A percentile compares a stretch with the other conserved stretches of the same genome.
phyloP scores from a whole-genome alignment of 495 filamentous ascomycete genomes.

The Tuber aestivum region DNA sequence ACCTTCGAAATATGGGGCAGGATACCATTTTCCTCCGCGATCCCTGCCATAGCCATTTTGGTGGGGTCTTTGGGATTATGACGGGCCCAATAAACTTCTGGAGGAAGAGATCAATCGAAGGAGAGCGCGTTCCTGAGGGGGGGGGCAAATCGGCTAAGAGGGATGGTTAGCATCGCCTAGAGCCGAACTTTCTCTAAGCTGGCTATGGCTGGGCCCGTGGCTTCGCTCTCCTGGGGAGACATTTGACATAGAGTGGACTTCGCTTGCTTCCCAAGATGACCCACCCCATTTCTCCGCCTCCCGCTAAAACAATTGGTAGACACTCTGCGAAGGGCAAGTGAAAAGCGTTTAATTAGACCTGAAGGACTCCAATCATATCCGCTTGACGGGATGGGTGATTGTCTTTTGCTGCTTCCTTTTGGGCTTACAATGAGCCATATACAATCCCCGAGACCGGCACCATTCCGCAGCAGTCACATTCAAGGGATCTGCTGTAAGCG shows the following conservation, averaged over 20 bases:
- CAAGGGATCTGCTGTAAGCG: slow-evolving; percentile 33
- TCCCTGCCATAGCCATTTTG: slow-evolving; percentile 33
- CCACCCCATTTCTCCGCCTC: not conserved
- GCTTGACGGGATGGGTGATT: slow-evolving; percentile 26
- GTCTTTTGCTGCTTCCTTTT: slow-evolving; percentile 28
- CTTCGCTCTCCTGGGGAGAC: slow-evolving; percentile 34
- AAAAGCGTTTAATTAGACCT: slow-evolving; percentile 11
- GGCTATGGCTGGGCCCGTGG: slow-evolving; percentile 33
- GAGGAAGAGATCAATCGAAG: slow-evolving; percentile 35
- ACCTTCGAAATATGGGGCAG: slow-evolving; percentile 21
- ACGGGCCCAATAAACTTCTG: slow-evolving; percentile 31
- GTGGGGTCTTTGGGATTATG: slow-evolving; percentile 15
- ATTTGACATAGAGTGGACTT: slow-evolving; percentile 37
- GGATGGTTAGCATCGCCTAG: slow-evolving; percentile 34
- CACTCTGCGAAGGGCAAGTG: too few relatives aligned
- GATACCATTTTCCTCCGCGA: slow-evolving; percentile 28
- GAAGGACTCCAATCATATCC: slow-evolving; percentile 27
- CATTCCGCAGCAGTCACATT: slow-evolving; percentile 24
- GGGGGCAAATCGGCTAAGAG: slow-evolving; percentile 34
- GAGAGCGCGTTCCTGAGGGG: slow-evolving; percentile 26
- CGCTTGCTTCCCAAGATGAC: slow-evolving; percentile 18
- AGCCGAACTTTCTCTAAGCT: slow-evolving; percentile 34
- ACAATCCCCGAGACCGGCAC: slow-evolving; percentile 23
- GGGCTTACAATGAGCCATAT: slow-evolving; percentile 34
- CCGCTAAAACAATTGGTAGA: not conserved